Percentiles rank a stretch among this genome's conserved stretches.
Evolutionary conservation across 208 protist species (phyloP).

Genomic region (Strigomonas culicis): DNA sequence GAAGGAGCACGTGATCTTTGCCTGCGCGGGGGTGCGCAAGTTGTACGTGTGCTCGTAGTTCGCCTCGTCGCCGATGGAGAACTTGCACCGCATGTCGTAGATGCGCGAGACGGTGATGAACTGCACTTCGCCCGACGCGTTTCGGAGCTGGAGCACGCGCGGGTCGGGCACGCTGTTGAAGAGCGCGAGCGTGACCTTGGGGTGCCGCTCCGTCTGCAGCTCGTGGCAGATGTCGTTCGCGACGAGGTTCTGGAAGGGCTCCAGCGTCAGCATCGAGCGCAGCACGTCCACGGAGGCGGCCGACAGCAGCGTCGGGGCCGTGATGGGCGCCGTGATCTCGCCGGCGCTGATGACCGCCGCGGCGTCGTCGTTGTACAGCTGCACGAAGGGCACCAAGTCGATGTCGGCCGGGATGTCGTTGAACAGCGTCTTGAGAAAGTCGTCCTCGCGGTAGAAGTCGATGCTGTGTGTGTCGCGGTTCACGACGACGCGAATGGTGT

Average conservation of each 20-base stretch:
- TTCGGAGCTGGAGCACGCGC: conserved; percentile 68
- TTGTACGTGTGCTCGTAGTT: conserved; percentile 83
- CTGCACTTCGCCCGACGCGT: conserved; percentile 40
- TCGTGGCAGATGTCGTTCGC: conserved; percentile 64
- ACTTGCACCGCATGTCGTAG: conserved; percentile 67
- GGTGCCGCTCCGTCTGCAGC: conserved; percentile 45
- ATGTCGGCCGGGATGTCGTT: conserved; percentile 68
- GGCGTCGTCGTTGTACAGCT: conserved; percentile 92
- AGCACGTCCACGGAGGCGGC: conserved; percentile 84
- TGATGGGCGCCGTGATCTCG: conserved; percentile 81
- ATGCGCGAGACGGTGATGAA: conserved; percentile 66
- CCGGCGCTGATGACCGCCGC: conserved; percentile 59
- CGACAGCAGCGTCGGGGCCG: conserved; percentile 60
- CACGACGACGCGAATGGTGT: conserved; percentile 75
- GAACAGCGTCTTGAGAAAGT: conserved; percentile 86
- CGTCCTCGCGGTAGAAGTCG: conserved; percentile 83
- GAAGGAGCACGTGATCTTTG: conserved; percentile 58
- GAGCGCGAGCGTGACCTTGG: conserved; percentile 72
- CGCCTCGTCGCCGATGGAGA: conserved; percentile 53
- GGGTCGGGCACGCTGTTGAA: conserved; percentile 84
- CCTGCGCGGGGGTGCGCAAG: conserved; percentile 60
- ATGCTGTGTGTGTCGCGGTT: conserved; percentile 68
- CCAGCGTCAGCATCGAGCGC: conserved; percentile 78
- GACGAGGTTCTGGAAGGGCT: conserved; percentile 77
- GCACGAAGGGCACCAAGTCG: conserved; percentile 88